Base-by-base conservation (phyloP, 2,329 filamentous ascomycete species). In the Tetracladium maxilliforme region DNA sequence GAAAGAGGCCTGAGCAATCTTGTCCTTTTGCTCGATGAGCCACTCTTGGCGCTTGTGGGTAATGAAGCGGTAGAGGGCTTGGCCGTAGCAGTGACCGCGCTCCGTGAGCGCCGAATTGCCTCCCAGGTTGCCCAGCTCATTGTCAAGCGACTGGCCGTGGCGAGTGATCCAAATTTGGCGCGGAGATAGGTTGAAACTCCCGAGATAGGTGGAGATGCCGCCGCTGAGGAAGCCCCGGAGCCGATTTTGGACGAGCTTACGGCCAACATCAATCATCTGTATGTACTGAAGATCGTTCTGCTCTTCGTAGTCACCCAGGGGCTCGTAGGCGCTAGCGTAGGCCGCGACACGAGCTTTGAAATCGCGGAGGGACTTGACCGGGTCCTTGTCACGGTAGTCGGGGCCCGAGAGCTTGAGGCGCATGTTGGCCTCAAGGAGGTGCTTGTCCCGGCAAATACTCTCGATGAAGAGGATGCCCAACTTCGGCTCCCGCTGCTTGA, bases 81-180 rank as follows among this genome's bases (percentile, higher is more conserved):
- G 63, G 14, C 78, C 83, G 45, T 94, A 98, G 35, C 64, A 66
- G 32, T 73, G 66, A 11, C 90, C 90, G 25, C 81, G 76, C 19
- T 76, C 70, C 10, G 81, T 92, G 15, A 98, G 58, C 11, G 79
- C 66, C 1, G 86, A 87, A 47, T 98, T 78, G 22, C 90, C 90
- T 20, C 90, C 90, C 32, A 98, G 82, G 48, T 82, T 92, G 32
- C 86, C 84, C 4, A 72, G 62, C 30, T 80, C 64, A 44, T 98
- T 94, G 47, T 98, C 90, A 32, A 70, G 47, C 29, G 84, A 94
- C 51, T 94, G 81, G 21, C 90, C 90, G 44, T 95, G 90, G 25
- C 90, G 65, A 3, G 90, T 95, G 44, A 98, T 92, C 90, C 90
- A 98, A 32, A 98, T 95, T 49, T 94, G 87, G 27, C 90, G 69